phyloP scores from a whole-genome alignment of 192 early-diverging fungal species.

The Thamnidium elegans region DNA sequence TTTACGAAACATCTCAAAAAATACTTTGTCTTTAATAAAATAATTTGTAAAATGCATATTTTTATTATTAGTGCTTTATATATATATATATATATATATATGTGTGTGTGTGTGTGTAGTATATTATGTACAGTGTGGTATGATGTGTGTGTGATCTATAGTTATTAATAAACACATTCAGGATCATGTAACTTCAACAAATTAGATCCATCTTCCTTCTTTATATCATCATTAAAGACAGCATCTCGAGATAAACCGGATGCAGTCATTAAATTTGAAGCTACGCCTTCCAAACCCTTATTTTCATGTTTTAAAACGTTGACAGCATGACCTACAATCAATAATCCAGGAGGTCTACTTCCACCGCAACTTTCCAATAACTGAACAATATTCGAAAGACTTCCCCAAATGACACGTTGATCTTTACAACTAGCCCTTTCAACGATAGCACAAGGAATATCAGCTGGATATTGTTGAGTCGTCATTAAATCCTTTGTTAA shows the following conservation, averaged over 20 bases:
- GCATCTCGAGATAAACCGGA: not conserved
- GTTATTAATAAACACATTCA: conserved; percentile 27
- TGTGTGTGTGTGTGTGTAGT: too few species aligned
- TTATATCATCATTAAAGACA: not conserved
- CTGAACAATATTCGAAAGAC: conserved; percentile 61
- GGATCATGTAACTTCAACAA: conserved; percentile 33
- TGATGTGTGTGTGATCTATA: not conserved
- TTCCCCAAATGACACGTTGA: conserved; percentile 71
- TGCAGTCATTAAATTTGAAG: conserved; percentile 1
- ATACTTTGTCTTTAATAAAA: not conserved
- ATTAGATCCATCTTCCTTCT: not conserved
- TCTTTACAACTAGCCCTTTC: conserved; percentile 77
- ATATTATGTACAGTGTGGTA: not conserved
- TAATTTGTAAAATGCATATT: too few species aligned
- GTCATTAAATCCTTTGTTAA: conserved; percentile 56
- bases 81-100: too few species aligned
- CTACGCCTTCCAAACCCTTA: conserved; percentile 19
- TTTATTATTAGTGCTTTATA: not conserved
- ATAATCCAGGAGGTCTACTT: conserved; percentile 68
- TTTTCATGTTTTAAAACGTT: conserved; percentile 30
- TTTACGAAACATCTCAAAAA: conserved; percentile 6
- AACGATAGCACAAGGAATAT: conserved; percentile 78
- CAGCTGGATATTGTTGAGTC: conserved; percentile 58
- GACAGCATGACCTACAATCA: conserved; percentile 68
- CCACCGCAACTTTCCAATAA: conserved; percentile 62